Evolutionary conservation across 2,329 filamentous ascomycete species (phyloP), one percentile per base, ranked within the genome.

Genomic region (Lasiodiplodia theobromae): DNA sequence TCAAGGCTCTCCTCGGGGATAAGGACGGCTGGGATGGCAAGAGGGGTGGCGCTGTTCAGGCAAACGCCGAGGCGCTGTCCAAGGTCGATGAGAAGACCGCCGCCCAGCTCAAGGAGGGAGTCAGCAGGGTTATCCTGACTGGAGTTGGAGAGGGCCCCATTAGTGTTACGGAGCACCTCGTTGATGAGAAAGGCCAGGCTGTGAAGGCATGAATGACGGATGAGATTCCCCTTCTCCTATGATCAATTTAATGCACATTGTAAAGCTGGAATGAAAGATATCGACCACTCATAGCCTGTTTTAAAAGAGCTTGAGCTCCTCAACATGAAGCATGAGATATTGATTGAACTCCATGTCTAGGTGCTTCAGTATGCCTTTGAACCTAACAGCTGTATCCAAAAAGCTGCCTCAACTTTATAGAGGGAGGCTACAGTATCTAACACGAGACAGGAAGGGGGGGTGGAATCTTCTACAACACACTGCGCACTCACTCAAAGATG

Each of bases 91-190:
- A 88, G 23, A 76, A 77, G 52, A 75, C 73, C 5, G 77, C 79
- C 4, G 77, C 78, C 47, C 70, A 78, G 44, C 80, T 99, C 72
- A 89, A 90, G 82, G 87, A 89, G 51, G 96, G 96, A 31, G 90
- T 99, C 5, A 93, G 91, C 80, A 88, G 94, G 71, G 90, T 99
- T 47, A 99, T 99, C 73, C 83, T 94, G 83, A 98, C 96, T 1
- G 87, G 91, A 65, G 96, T 99, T 53, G 96, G 96, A 1, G 93
- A 96, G 78, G 96, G 95, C 0, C 96, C 96, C 0, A 82, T 91
- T 71, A 92, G 88, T 84, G 92, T 93, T 4, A 87, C 95, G 18
- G 87, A 95, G 77, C 90, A 90, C 76, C 82, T 97, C 70, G 87
- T 96, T 70, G 87, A 86, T 71, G 90, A 89, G 77, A 86, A 88